Percentiles rank a stretch among this genome's conserved stretches.
Evolutionary conservation across 225 moss, liverwort and hornwort genomes (phyloP).

Genomic region (Climacium dendroides): DNA sequence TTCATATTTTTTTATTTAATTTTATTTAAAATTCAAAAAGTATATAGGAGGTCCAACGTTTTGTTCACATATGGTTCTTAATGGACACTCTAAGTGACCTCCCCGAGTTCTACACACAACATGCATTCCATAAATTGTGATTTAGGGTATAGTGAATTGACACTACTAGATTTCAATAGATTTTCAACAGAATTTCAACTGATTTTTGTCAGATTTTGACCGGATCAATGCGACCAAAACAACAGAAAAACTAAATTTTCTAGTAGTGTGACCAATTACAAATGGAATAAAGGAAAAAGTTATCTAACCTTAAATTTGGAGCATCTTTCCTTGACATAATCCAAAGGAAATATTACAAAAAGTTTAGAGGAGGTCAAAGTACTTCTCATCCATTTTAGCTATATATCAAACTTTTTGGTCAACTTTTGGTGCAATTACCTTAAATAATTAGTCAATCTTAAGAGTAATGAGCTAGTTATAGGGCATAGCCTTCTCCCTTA

Average conservation of each 20-base stretch:
- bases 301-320: neutral
- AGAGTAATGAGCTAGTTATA: accelerated
- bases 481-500: neutral
- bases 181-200: too few species aligned
- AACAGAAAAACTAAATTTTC: too few species aligned
- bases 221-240: too few species aligned
- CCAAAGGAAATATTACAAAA: neutral
- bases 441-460: neutral
- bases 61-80: too few species aligned
- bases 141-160: neutral
- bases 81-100: too few species aligned
- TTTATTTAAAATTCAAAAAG: too few species aligned
- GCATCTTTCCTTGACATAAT: neutral
- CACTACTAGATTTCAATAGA: too few species aligned
- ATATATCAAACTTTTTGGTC: neutral
- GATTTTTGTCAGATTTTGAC: too few species aligned
- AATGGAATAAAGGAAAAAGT: neutral
- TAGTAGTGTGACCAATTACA: too few species aligned
- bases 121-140: neutral
- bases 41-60: too few species aligned
- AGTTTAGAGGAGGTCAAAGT: neutral
- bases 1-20: too few species aligned
- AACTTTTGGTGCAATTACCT: neutral
- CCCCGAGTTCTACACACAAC: neutral
- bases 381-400: neutral